phyloP scores from a whole-genome alignment of 1,139 yeast species.

The Nadsonia starkeyi-henricii region DNA sequence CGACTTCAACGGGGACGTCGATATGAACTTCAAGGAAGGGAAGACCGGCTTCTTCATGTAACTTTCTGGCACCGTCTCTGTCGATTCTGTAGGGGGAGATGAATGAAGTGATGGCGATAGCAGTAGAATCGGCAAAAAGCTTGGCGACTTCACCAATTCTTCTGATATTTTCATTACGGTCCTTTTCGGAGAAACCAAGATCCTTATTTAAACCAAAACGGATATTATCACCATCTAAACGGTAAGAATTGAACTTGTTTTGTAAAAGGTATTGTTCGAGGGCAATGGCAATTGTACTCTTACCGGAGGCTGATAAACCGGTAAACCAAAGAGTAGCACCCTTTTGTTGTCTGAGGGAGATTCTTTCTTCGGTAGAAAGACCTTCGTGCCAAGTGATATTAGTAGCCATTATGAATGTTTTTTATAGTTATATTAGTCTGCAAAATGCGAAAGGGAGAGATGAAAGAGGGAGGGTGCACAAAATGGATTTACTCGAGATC shows the following conservation, averaged over 20 bases:
- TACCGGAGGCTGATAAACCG: conserved; percentile 90
- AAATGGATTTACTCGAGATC: too few relatives aligned
- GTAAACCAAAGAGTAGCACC: conserved; percentile 94
- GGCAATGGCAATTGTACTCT: conserved; percentile 87
- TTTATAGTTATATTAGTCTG: neutral
- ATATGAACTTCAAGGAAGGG: conserved; percentile 85
- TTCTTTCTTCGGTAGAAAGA: conserved; percentile 70
- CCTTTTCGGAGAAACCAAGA: conserved; percentile 80
- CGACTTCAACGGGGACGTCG: conserved; percentile 85
- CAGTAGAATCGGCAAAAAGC: conserved; percentile 79
- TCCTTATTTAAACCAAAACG: conserved; percentile 92
- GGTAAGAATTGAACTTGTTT: conserved; percentile 51
- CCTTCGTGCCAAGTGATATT: conserved; percentile 95
- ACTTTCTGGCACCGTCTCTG: conserved; percentile 70
- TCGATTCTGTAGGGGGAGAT: conserved; percentile 82
- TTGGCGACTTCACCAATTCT: conserved; percentile 90
- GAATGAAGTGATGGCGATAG: conserved; percentile 76
- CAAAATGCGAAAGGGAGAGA: neutral
- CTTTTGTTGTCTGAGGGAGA: conserved; percentile 54
- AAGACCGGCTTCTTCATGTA: conserved; percentile 60
- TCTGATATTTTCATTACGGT: conserved; percentile 87
- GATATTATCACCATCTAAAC: conserved; percentile 90
- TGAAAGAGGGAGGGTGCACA: neutral
- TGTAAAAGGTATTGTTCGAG: conserved; percentile 68
- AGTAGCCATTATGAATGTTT: conserved; percentile 55